Conservation (phyloP, 108 stramenopile genomes). For the Conticribra guillardii region DNA sequence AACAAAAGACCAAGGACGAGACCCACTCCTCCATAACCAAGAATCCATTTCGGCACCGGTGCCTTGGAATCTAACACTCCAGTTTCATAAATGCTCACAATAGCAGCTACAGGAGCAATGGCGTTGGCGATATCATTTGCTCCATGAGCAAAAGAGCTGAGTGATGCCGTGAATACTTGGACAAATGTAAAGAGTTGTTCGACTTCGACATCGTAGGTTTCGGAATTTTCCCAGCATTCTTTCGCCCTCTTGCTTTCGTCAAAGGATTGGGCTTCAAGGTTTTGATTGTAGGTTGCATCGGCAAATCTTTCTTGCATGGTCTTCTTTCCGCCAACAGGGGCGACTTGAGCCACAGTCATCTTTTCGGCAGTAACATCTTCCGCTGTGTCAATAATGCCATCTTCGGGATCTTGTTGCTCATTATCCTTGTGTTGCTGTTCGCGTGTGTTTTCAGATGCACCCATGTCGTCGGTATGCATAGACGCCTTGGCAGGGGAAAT, state of each 20-base stretch:
- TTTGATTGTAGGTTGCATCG: conserved; percentile 26
- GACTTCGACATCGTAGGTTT: conserved; percentile 48
- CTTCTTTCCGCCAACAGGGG: not conserved
- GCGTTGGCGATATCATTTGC: conserved; percentile 75
- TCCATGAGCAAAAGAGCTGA: conserved; percentile 75
- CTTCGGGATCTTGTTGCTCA: not conserved
- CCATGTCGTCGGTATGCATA: not conserved
- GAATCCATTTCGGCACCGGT: conserved; percentile 55
- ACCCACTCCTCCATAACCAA: conserved; percentile 57
- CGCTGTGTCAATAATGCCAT: not conserved
- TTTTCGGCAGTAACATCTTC: not conserved
- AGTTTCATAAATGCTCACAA: conserved; percentile 50
- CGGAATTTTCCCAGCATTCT: conserved; percentile 51
- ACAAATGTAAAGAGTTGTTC: conserved; percentile 62
- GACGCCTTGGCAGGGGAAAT: not conserved
- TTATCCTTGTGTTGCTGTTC: not conserved
- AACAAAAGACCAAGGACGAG: conserved; percentile 54
- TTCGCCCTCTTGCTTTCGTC: conserved; percentile 39
- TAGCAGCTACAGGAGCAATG: conserved; percentile 63
- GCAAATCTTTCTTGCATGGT: conserved; percentile 6
- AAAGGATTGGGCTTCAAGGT: conserved; percentile 38
- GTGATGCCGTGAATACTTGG: conserved; percentile 73
- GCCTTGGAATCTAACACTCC: conserved; percentile 28
- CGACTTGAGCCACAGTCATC: not conserved
- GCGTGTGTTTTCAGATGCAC: conserved; percentile 2